Evolutionary conservation across 1,284 basidiomycete species (phyloP), one percentile per base, ranked within the genome.

Genomic region (Trichosporon faecale): DNA sequence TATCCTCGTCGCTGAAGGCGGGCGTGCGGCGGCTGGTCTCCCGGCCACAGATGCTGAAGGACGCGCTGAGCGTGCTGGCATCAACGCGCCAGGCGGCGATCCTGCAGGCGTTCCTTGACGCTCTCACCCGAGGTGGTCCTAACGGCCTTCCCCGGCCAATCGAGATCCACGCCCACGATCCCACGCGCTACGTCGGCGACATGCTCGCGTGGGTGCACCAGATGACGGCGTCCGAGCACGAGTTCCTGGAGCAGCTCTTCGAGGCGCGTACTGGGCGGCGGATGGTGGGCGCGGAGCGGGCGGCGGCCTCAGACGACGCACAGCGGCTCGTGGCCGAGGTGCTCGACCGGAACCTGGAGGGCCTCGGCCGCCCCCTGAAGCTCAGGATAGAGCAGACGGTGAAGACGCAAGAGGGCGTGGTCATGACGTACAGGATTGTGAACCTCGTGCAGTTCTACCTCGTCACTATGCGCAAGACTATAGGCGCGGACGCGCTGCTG

Each of bases 191-290:
- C 80, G 90, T 97, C 16, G 95, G 96, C 21, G 96, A 98, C 81
- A 98, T 99, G 93, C 89, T 99, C 3, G 96, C 95, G 0, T 99
- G 96, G 97, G 90, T 98, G 1, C 96, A 99, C 83, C 97, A 99
- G 75, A 88, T 91, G 0, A 94, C 97, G 70, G 96, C 96, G 0
- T 91, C 91, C 3, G 96, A 99, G 82, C 90, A 91, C 65, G 97
- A 99, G 83, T 94, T 95, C 77, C 86, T 98, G 23, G 94, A 96
- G 77, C 86, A 88, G 33, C 82, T 97, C 44, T 96, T 97, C 75
- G 90, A 88, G 8, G 79, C 93, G 66, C 88, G 86, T 68, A 89
- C 89, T 52, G 79, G 86, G 3, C 85, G 91, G 64, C 91, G 95
- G 89, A 90, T 95, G 61, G 94, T 84, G 3, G 83, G 83, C 35